Conservation (phyloP, 192 early-diverging fungal genomes). For the Coemansia sp. region DNA sequence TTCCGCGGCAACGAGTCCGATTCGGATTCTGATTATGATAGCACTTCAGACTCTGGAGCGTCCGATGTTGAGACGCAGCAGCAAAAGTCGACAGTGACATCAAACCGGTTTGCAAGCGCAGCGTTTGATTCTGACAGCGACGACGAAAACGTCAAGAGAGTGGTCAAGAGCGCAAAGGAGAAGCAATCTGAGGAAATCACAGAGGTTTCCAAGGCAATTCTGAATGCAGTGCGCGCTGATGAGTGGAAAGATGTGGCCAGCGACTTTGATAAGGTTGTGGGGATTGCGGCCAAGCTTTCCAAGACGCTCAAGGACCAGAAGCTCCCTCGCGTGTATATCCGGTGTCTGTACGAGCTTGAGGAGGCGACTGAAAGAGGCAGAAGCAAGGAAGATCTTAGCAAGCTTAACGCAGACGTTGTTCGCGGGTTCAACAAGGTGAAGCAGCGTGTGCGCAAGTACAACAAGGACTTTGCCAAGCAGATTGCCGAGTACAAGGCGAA, state of each 20-base stretch:
- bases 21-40: conserved; percentile 67
- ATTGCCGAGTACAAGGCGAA: conserved; percentile 67
- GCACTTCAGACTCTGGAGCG: conserved; percentile 61
- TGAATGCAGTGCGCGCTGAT: conserved; percentile 80
- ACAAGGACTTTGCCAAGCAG: conserved; percentile 70
- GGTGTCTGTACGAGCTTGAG: conserved; percentile 69
- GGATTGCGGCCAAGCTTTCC: conserved; percentile 61
- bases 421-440: conserved; percentile 90
- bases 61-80: conserved; percentile 59
- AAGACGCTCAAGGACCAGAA: conserved; percentile 26
- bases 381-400: conserved; percentile 75
- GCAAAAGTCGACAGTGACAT: conserved; percentile 44
- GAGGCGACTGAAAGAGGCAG: conserved; percentile 67
- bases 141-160: conserved; percentile 73
- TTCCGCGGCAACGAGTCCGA: conserved; percentile 71
- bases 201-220: conserved; percentile 60
- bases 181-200: conserved; percentile 88
- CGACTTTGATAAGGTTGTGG: conserved; percentile 88
- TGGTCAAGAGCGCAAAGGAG: conserved; percentile 73
- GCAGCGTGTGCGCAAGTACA: conserved; percentile 89
- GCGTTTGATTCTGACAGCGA: conserved; percentile 59
- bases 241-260: conserved; percentile 68
- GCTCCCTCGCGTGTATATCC: conserved; percentile 37
- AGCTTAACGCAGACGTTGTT: conserved; percentile 79
- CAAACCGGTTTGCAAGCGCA: conserved; percentile 33